Percentiles rank a stretch among this genome's conserved stretches.
These are phyloP conservation scores for Nakazawaea laoshanensis DNA, from an alignment of 805 yeast species.

Conservation along the genomic window DNA sequence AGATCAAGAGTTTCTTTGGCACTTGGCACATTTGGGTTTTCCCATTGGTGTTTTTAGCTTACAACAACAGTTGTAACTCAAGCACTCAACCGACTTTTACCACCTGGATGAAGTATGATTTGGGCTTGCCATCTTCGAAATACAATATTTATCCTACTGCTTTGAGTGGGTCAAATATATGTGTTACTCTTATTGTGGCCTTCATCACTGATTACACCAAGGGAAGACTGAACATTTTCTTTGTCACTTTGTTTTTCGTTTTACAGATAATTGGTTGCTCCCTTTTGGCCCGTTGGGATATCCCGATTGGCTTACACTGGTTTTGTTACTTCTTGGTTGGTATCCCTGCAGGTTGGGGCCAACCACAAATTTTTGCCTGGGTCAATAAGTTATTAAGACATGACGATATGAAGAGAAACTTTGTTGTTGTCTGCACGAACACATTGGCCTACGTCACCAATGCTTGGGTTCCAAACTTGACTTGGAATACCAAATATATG, in stretches of 20 bases:
- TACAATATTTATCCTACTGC: slow-evolving; percentile 35
- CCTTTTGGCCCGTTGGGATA: slow-evolving; percentile 36
- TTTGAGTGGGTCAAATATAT: slow-evolving; percentile 30
- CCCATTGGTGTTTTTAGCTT: slow-evolving; percentile 29
- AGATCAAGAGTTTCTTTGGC: slow-evolving; percentile 31
- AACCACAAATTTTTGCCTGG: slow-evolving; percentile 51
- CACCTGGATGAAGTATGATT: slow-evolving; percentile 33
- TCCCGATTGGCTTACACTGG: slow-evolving; percentile 42
- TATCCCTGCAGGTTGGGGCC: slow-evolving; percentile 44
- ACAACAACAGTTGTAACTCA: slow-evolving; percentile 28
- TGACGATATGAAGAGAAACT: slow-evolving; percentile 32
- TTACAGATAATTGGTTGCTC: slow-evolving; percentile 32
- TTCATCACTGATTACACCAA: slow-evolving; percentile 28
- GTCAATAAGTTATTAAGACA: slow-evolving; percentile 35
- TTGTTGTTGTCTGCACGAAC: slow-evolving; percentile 31
- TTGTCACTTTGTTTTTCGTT: slow-evolving; percentile 28
- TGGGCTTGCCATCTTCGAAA: slow-evolving; percentile 22
- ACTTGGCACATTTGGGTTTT: slow-evolving; percentile 43
- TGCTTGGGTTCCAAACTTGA: slow-evolving; percentile 32
- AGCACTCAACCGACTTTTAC: slow-evolving; percentile 32
- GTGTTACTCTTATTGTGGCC: slow-evolving; percentile 24
- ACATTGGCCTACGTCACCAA: slow-evolving; percentile 31
- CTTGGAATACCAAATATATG: slow-evolving; percentile 29
- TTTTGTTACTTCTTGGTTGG: slow-evolving; percentile 38
- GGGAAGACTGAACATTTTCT: slow-evolving; percentile 26